Evolutionary conservation across 2,329 filamentous ascomycete species (phyloP).

Genomic region (Botrytis medusae): DNA sequence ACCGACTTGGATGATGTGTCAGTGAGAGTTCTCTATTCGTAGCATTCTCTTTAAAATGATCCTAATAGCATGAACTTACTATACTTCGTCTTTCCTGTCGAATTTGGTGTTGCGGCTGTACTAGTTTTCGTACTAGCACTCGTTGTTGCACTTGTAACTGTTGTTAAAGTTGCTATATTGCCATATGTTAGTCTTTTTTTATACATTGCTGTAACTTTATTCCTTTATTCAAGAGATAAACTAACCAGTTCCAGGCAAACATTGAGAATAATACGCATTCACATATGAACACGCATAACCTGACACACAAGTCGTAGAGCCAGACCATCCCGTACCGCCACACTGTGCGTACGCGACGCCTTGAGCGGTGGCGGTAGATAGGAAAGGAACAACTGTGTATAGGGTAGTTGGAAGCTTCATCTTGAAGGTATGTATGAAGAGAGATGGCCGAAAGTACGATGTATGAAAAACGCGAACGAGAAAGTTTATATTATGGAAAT

Average conservation of each 20-base stretch:
- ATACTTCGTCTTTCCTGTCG: conserved; percentile 29
- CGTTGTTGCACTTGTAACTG: conserved; percentile 7
- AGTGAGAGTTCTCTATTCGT: not conserved
- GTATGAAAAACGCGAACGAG: not conserved
- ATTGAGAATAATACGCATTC: conserved; percentile 41
- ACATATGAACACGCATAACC: conserved; percentile 36
- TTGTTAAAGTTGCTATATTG: conserved; percentile 9
- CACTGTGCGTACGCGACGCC: conserved; percentile 26
- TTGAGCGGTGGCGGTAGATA: conserved; percentile 13
- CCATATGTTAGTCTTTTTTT: not conserved
- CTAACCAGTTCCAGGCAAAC: conserved; percentile 28
- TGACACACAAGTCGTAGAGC: conserved; percentile 37
- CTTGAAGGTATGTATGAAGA: not conserved
- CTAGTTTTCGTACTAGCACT: not conserved
- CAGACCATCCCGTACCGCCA: conserved; percentile 38
- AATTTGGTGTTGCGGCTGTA: not conserved
- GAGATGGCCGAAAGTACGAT: not conserved
- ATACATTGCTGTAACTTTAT: not conserved
- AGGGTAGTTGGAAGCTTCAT: conserved; percentile 13
- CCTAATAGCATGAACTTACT: conserved; percentile 21
- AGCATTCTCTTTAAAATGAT: not conserved
- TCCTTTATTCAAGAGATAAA: not conserved
- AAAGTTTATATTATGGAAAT: not conserved
- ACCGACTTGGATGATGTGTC: conserved; percentile 28
- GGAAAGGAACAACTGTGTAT: not conserved